These are phyloP conservation scores for Curvularia hawaiiensis DNA, from an alignment of 2,329 filamentous ascomycete species.

Conservation along the genomic window DNA sequence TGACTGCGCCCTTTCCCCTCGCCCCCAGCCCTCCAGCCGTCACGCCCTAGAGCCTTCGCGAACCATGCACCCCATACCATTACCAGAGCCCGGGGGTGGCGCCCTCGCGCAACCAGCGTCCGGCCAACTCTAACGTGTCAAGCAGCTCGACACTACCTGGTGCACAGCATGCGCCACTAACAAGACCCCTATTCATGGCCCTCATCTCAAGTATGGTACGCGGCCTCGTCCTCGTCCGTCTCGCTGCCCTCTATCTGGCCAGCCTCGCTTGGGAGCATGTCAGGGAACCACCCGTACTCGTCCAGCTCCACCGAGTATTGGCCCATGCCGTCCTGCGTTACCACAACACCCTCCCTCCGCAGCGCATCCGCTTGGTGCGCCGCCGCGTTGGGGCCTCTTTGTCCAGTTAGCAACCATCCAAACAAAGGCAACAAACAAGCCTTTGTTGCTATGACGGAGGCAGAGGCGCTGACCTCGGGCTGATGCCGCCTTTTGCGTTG, in stretches of 20 bases:
- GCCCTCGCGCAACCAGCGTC: constrained; percentile 22
- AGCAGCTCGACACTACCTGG: background rate
- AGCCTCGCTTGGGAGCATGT: constrained; percentile 55
- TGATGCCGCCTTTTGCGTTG: constrained; percentile 84
- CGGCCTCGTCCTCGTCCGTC: constrained; percentile 40
- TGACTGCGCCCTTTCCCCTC: constrained; percentile 20
- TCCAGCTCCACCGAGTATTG: constrained; percentile 54
- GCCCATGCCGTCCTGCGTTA: constrained; percentile 52
- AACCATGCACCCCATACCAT: constrained; percentile 15
- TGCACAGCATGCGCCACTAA: background rate
- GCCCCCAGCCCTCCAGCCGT: constrained; percentile 2
- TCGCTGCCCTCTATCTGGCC: constrained; percentile 41
- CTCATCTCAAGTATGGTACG: constrained; percentile 39
- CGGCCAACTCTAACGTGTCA: constrained; percentile 16
- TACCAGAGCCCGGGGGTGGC: constrained; percentile 3
- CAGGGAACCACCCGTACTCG: constrained; percentile 59
- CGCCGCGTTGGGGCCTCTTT: constrained; percentile 53
- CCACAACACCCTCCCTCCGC: constrained; percentile 54
- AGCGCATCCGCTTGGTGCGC: constrained; percentile 54
- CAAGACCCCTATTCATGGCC: constrained; percentile 1
- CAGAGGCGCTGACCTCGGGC: constrained; percentile 67
- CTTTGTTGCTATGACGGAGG: constrained; percentile 11
- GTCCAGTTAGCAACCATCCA: constrained; percentile 26
- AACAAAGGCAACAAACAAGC: constrained; percentile 17
- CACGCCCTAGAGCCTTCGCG: background rate